phyloP scores from a whole-genome alignment of 2,329 filamentous ascomycete species.

The Huntiella savannae region DNA sequence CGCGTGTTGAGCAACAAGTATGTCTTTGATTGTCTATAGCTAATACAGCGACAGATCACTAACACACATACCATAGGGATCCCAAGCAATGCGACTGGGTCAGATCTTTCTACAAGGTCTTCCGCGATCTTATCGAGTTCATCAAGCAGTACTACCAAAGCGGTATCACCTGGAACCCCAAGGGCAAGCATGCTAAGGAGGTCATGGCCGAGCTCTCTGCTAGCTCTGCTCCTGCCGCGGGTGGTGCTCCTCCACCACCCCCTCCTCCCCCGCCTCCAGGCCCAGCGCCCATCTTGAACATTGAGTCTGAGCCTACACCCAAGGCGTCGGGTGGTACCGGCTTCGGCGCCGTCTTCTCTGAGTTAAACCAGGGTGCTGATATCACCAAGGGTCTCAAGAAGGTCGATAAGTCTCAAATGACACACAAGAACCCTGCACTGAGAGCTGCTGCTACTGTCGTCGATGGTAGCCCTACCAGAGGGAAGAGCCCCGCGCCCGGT shows the following conservation, averaged over 20 bases:
- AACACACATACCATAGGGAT: constrained; percentile 34
- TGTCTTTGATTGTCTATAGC: background rate
- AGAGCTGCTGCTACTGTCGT: constrained; percentile 55
- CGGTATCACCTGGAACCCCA: constrained; percentile 73
- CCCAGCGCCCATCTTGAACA: constrained; percentile 43
- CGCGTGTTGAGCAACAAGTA: constrained; percentile 49
- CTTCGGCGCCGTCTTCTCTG: constrained; percentile 74
- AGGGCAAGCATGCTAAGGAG: constrained; percentile 54
- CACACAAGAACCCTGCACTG: constrained; percentile 88
- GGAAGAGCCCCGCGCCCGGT: constrained; percentile 72
- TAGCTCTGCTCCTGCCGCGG: constrained; percentile 22
- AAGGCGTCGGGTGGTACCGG: constrained; percentile 33
- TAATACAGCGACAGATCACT: background rate
- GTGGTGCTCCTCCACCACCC: constrained; percentile 32
- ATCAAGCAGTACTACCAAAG: constrained; percentile 64
- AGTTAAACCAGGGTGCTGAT: constrained; percentile 74
- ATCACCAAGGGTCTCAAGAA: constrained; percentile 81
- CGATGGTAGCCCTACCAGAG: constrained; percentile 36
- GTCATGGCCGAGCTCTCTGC: constrained; percentile 35
- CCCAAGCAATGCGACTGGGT: constrained; percentile 71
- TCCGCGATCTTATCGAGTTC: constrained; percentile 66
- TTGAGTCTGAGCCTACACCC: constrained; percentile 17
- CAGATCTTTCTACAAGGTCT: constrained; percentile 78
- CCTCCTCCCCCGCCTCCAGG: constrained; percentile 53
- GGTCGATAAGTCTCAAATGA: constrained; percentile 92